Conservation (phyloP, 2,329 filamentous ascomycete genomes). For the Verticillium dahliae region DNA sequence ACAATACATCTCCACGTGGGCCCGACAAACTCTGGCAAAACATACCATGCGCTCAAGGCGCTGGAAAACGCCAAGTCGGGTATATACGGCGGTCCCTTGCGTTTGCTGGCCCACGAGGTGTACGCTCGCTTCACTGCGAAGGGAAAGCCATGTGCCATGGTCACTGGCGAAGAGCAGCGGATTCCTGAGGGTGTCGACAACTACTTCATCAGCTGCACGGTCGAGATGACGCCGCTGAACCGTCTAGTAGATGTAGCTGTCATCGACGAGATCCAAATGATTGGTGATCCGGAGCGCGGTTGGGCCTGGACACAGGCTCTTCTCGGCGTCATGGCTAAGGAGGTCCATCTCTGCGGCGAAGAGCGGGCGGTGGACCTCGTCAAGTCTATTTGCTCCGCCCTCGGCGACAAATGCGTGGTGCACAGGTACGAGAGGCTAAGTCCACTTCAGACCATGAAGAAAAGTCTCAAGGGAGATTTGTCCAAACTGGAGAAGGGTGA, state of each 20-base stretch:
- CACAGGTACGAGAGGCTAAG: conserved; percentile 82
- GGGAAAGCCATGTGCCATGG: conserved; percentile 67
- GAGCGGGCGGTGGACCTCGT: conserved; percentile 75
- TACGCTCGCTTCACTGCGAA: conserved; percentile 78
- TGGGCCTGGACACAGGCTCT: conserved; percentile 94
- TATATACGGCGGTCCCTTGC: conserved; percentile 84
- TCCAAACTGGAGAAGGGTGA: conserved; percentile 76
- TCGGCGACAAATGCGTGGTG: conserved; percentile 76
- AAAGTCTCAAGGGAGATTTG: conserved; percentile 59
- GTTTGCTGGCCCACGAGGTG: conserved; percentile 89
- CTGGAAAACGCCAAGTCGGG: conserved; percentile 71
- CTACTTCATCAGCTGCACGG: conserved; percentile 77
- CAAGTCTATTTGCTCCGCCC: conserved; percentile 65
- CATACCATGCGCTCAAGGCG: conserved; percentile 83
- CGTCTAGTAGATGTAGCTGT: conserved; percentile 75
- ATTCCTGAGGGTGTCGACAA: conserved; percentile 52
- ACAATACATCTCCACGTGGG: conserved; percentile 90
- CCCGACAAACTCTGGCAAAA: conserved; percentile 97
- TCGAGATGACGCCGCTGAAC: conserved; percentile 71
- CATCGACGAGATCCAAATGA: conserved; percentile 99
- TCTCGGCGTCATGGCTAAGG: conserved; percentile 77
- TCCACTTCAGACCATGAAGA: conserved; percentile 59
- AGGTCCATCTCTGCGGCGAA: conserved; percentile 92
- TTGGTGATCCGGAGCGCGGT: conserved; percentile 70
- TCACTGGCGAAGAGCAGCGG: conserved; percentile 88